Percentiles rank a stretch among this genome's conserved stretches.
Conservation (phyloP, 352 stramenopile genomes). For the Phytophthora chlamydospora region DNA sequence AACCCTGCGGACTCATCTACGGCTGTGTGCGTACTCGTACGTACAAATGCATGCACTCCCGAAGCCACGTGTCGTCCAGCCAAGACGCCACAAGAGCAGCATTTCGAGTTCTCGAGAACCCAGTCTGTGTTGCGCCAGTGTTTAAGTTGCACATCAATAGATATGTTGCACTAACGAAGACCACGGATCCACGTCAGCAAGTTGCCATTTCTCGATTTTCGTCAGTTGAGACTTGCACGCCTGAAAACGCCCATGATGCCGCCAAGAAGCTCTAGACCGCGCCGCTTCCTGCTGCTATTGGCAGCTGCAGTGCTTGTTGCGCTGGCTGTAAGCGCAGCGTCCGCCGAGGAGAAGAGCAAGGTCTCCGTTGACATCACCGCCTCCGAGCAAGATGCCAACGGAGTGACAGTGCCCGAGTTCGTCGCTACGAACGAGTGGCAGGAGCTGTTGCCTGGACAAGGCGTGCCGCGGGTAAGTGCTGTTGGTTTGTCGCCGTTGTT, state of each 20-base stretch:
- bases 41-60: not conserved
- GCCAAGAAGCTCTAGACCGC: conserved; percentile 18
- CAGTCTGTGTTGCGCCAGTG: conserved; percentile 2
- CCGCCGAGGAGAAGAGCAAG: conserved; percentile 14
- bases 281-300: conserved; percentile 30
- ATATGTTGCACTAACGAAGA: conserved; percentile 17
- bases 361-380: conserved; percentile 12
- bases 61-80: conserved; percentile 24
- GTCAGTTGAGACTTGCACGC: conserved; percentile 4
- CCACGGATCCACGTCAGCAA: conserved; percentile 30
- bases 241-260: conserved; percentile 9
- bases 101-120: conserved; percentile 4
- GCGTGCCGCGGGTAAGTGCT: conserved; percentile 57
- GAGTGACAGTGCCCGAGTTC: conserved; percentile 44
- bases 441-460: conserved; percentile 66
- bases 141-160: conserved; percentile 12
- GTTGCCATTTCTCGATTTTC: conserved; percentile 27
- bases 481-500: not conserved
- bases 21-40: not conserved
- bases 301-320: conserved; percentile 10
- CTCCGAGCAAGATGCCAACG: conserved; percentile 7
- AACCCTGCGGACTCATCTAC: not conserved
- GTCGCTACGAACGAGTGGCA: conserved; percentile 68
- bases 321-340: conserved; percentile 2
- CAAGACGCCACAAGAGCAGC: conserved; percentile 17